phyloP scores from a whole-genome alignment of 176 grass and related monocot species.

The Cenchrus americanus region DNA sequence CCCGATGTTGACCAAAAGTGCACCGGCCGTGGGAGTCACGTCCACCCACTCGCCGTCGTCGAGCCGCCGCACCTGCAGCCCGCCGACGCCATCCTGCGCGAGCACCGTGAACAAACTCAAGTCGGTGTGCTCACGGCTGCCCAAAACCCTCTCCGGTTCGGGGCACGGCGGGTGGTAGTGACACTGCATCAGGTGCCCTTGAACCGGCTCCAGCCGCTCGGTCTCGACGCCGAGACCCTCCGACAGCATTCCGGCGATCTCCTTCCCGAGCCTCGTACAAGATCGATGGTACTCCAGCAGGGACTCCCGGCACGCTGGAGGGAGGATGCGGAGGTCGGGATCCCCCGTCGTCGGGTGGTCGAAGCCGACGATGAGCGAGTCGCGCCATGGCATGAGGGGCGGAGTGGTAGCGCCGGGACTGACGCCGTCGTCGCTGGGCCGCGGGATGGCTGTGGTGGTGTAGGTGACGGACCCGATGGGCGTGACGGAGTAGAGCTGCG shows the following conservation, averaged over 20 bases:
- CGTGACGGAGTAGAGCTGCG: constrained; percentile 30
- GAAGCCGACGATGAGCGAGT: constrained; percentile 34
- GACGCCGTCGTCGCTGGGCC: neutral
- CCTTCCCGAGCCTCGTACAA: neutral
- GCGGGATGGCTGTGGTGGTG: constrained; percentile 29
- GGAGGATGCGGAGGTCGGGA: constrained; percentile 24
- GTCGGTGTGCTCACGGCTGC: constrained; percentile 48
- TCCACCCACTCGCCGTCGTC: constrained; percentile 39
- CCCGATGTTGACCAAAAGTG: constrained; percentile 48
- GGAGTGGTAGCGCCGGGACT: neutral
- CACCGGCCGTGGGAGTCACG: constrained; percentile 26
- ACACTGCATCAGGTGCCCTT: constrained; percentile 44
- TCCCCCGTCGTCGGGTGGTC: neutral
- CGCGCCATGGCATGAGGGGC: constrained; percentile 29
- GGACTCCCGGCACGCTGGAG: constrained; percentile 17
- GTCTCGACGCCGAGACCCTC: constrained; percentile 37
- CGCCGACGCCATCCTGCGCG: constrained; percentile 37
- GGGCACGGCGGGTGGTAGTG: constrained; percentile 66
- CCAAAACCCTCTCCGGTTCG: constrained; percentile 31
- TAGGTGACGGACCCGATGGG: constrained; percentile 14
- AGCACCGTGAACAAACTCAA: constrained; percentile 41
- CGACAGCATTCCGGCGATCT: constrained; percentile 29
- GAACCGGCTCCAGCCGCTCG: constrained; percentile 31
- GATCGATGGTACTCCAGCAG: constrained; percentile 32
- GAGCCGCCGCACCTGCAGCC: constrained; percentile 41